Evolutionary conservation across 768 basidiomycete species (phyloP).

Genomic region (Ramaria rubella): DNA sequence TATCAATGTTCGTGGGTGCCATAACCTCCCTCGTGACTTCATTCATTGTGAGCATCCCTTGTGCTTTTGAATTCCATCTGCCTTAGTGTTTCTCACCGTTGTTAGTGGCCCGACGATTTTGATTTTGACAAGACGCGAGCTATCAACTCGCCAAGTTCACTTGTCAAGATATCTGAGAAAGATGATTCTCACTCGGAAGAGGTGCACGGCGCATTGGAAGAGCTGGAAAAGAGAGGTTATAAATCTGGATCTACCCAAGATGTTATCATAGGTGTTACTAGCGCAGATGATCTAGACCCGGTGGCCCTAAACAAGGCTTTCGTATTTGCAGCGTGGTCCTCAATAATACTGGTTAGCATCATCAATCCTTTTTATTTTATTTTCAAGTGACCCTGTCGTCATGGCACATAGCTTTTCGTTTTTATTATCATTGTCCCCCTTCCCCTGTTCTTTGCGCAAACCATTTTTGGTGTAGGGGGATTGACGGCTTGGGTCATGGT

Average conservation of each 20-base stretch:
- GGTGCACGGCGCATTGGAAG: constrained; percentile 37
- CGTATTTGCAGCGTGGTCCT: constrained; percentile 72
- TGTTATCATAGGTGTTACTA: constrained; percentile 16
- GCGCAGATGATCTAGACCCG: constrained; percentile 57
- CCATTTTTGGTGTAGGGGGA: constrained; percentile 57
- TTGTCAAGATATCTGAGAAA: constrained; percentile 8
- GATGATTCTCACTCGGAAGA: constrained; percentile 26
- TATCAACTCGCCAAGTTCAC: constrained; percentile 51
- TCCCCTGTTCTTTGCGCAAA: constrained; percentile 78
- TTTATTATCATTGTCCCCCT: constrained; percentile 74
- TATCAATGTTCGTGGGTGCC: constrained; percentile 73
- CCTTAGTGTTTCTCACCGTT: not conserved
- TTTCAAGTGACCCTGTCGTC: not conserved
- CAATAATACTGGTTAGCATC: constrained; percentile 47
- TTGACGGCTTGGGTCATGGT: constrained; percentile 76
- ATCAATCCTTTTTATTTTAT: constrained; percentile 17
- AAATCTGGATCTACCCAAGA: not conserved
- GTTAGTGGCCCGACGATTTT: constrained; percentile 73
- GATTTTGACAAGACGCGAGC: constrained; percentile 74
- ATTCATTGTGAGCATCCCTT: constrained; percentile 42
- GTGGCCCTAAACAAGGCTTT: constrained; percentile 65
- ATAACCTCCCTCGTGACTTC: constrained; percentile 66
- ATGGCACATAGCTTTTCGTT: constrained; percentile 40
- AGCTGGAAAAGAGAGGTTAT: constrained; percentile 17
- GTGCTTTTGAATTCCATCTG: not conserved